A percentile compares a stretch with the other conserved stretches of the same genome.
Conservation (phyloP, 2,329 filamentous ascomycete genomes). For the Xylariaceae sp. region DNA sequence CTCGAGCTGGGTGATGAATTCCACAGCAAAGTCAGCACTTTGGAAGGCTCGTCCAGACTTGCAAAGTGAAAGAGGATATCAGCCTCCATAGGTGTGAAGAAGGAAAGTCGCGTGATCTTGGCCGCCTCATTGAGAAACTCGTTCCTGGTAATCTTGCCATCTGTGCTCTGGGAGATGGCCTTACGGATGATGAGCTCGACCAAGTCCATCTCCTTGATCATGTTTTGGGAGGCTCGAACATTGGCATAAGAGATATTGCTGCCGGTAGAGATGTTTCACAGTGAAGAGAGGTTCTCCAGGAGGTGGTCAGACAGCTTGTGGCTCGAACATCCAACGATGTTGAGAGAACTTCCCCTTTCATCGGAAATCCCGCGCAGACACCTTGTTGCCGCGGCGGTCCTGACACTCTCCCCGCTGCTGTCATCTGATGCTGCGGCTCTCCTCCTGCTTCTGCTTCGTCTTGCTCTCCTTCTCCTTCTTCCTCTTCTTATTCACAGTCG, state of each 20-base stretch:
- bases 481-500: no score
- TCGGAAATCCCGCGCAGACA: no score
- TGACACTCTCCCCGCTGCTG: no score
- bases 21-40: no score
- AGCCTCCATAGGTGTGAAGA: conserved; percentile 97
- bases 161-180: conserved; percentile 71
- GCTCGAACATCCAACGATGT: no score
- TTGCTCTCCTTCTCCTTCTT: no score
- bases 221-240: conserved; percentile 94
- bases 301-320: conserved; percentile 98
- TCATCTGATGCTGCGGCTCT: no score
- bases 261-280: conserved; percentile 88
- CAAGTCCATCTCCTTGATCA: conserved; percentile 96
- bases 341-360: no score
- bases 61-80: conserved; percentile 99
- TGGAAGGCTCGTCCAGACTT: conserved; percentile 82
- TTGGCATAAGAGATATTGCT: conserved; percentile 97
- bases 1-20: conserved; percentile 95
- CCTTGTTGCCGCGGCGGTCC: no score
- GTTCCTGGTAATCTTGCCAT: conserved; percentile 87
- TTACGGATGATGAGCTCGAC: conserved; percentile 89
- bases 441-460: no score
- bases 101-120: conserved; percentile 82
- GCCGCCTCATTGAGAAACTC: conserved; percentile 95
- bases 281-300: conserved; percentile 78